Evolutionary conservation across 202 grass and related monocot species (phyloP).

Genomic region (Musa balbisiana): DNA sequence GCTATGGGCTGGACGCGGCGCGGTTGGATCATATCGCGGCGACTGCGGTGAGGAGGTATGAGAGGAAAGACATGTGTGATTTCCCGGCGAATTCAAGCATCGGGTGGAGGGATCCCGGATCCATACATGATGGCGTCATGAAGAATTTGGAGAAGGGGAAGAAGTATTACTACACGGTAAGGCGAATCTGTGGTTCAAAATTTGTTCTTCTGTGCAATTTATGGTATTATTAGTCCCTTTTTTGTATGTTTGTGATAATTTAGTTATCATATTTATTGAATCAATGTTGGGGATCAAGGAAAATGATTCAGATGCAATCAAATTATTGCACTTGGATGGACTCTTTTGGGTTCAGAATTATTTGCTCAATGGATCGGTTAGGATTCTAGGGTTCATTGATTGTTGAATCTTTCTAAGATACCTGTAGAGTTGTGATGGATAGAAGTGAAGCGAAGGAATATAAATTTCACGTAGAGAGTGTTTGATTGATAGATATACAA

Average conservation of each 20-base stretch:
- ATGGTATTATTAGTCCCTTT: background rate
- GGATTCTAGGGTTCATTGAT: background rate
- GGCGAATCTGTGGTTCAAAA: background rate
- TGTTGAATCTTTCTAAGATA: background rate
- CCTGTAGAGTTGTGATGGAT: background rate
- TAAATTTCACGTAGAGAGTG: background rate
- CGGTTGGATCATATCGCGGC: slow-evolving; percentile 31
- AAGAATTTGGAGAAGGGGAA: slow-evolving; percentile 51
- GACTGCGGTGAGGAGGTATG: slow-evolving; percentile 67
- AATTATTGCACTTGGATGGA: no score
- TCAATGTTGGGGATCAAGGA: no score
- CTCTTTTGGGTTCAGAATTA: background rate
- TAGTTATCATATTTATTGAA: no score
- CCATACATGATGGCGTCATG: slow-evolving; percentile 85
- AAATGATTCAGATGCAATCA: no score
- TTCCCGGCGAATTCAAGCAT: slow-evolving; percentile 52
- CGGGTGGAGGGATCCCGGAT: slow-evolving; percentile 90
- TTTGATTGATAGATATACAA: background rate
- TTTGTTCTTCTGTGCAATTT: background rate
- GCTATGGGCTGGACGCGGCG: slow-evolving; percentile 40
- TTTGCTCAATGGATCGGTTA: background rate
- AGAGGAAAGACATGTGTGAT: slow-evolving; percentile 83
- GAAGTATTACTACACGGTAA: slow-evolving; percentile 66
- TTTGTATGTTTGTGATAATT: no score
- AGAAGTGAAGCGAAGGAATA: background rate